These are phyloP conservation scores for Penicillium egyptiacum DNA, from an alignment of 495 filamentous ascomycete species.

Conservation along the genomic window DNA sequence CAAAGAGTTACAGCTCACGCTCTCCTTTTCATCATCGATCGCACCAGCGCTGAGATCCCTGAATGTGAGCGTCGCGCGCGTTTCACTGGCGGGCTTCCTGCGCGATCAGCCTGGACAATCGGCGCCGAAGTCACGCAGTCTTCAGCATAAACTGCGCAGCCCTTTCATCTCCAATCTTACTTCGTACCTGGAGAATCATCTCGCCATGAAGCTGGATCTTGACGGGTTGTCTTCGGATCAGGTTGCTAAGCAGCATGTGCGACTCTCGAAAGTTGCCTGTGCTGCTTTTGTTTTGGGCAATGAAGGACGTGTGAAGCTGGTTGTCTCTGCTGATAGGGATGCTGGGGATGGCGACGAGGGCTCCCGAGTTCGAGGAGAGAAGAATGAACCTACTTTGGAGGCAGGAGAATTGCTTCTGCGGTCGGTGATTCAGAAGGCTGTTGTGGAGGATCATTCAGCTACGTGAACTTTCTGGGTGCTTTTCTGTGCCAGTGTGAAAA, in stretches of 20 bases:
- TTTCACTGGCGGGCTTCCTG: constrained; percentile 33
- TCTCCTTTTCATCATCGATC: constrained; percentile 39
- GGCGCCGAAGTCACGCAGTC: constrained; percentile 6
- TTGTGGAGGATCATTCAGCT: constrained; percentile 22
- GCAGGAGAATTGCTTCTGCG: constrained; percentile 35
- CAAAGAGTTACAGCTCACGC: constrained; percentile 43
- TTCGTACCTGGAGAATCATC: constrained; percentile 44
- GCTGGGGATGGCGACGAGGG: constrained; percentile 19
- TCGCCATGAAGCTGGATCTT: constrained; percentile 51
- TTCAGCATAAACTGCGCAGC: constrained; percentile 20
- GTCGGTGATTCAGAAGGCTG: constrained; percentile 30
- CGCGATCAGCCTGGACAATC: constrained; percentile 3
- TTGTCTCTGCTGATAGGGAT: constrained; percentile 31
- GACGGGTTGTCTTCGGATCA: constrained; percentile 21
- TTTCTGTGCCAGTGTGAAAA: not conserved
- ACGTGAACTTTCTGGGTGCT: constrained; percentile 18
- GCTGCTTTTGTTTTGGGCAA: constrained; percentile 53
- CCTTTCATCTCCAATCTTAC: constrained; percentile 45
- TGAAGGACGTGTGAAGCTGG: constrained; percentile 55
- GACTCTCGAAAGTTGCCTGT: constrained; percentile 52
- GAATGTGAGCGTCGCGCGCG: constrained; percentile 45
- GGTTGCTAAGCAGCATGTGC: constrained; percentile 37
- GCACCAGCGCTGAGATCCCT: constrained; percentile 48
- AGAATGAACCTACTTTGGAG: constrained; percentile 14
- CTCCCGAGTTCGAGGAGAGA: not conserved